Evolutionary conservation across 371 early-diverging fungal species (phyloP).

Genomic region (Mucor sp.): DNA sequence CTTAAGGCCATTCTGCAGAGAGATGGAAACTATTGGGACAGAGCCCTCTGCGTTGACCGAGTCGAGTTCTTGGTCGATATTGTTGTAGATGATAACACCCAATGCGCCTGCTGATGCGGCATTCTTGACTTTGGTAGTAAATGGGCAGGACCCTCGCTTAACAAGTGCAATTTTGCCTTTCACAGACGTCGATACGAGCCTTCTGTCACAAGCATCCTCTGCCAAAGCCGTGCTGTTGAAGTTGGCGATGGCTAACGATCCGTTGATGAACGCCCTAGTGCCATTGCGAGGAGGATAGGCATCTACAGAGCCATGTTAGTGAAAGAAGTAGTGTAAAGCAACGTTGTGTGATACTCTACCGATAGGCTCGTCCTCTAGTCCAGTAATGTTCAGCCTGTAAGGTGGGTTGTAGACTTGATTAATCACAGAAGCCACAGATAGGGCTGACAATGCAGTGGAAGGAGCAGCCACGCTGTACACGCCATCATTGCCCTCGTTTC

Average conservation of each 20-base stretch:
- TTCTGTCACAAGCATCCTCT: constrained; percentile 16
- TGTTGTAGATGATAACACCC: constrained; percentile 46
- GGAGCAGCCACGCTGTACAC: constrained; percentile 43
- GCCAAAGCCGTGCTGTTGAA: background rate
- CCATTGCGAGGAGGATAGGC: background rate
- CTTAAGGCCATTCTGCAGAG: constrained; percentile 14
- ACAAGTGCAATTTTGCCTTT: constrained; percentile 50
- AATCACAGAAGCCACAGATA: constrained; percentile 63
- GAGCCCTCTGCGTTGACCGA: constrained; percentile 1
- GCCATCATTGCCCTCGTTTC: constrained; percentile 60
- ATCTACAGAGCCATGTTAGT: background rate
- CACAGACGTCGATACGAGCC: constrained; percentile 18
- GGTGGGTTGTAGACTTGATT: constrained; percentile 15
- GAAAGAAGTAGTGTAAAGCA: background rate
- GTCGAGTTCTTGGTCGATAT: constrained; percentile 22
- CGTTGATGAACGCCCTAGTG: background rate
- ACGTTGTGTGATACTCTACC: background rate
- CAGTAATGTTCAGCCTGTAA: background rate
- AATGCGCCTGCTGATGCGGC: constrained; percentile 49
- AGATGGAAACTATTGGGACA: constrained; percentile 22
- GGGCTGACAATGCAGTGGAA: constrained; percentile 40
- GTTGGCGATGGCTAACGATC: background rate
- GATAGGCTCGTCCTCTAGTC: background rate
- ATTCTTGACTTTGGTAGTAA: constrained; percentile 49
- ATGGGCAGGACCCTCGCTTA: constrained; percentile 56